phyloP scores from a whole-genome alignment of 208 protist species.

The Herpetomonas muscarum region DNA sequence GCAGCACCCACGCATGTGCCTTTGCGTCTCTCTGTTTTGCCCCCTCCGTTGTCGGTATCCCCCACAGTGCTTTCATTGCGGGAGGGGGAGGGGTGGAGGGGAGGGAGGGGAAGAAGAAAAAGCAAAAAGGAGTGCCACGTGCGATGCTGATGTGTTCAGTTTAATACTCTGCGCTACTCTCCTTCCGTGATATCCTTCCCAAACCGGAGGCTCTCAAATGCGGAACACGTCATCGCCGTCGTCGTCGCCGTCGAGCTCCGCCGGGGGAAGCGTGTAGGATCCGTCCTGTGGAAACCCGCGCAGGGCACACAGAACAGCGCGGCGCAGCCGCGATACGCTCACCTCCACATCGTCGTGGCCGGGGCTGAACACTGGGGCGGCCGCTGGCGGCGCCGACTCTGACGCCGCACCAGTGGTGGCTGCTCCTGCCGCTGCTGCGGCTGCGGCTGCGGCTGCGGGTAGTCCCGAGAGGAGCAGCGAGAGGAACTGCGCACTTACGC shows the following conservation, averaged over 20 bases:
- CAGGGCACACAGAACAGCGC: conserved; percentile 38
- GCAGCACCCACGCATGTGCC: too few relatives aligned
- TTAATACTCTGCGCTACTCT: too few relatives aligned
- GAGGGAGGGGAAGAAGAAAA: too few relatives aligned
- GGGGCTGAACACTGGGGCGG: conserved; percentile 28
- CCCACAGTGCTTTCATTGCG: too few relatives aligned
- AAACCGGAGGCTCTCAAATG: too few relatives aligned
- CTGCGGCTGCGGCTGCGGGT: background rate
- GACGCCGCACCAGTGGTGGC: background rate
- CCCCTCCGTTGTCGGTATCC: too few relatives aligned
- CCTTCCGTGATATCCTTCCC: too few relatives aligned
- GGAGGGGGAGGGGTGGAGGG: too few relatives aligned
- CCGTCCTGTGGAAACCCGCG: background rate
- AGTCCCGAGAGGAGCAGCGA: conserved; percentile 23
- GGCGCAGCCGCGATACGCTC: conserved; percentile 38
- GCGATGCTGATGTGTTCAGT: too few relatives aligned
- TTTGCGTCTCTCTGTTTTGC: too few relatives aligned
- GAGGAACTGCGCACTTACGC: conserved; percentile 44
- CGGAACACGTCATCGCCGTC: conserved; percentile 25
- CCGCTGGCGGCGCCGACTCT: background rate
- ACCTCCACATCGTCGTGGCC: conserved; percentile 49
- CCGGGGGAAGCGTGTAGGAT: background rate
- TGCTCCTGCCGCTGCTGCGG: too few relatives aligned
- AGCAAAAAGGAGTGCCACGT: too few relatives aligned
- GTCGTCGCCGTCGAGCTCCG: conserved; percentile 5